These are phyloP conservation scores for Fusarium sarcochroum DNA, from an alignment of 2,329 filamentous ascomycete species.

Conservation along the genomic window DNA sequence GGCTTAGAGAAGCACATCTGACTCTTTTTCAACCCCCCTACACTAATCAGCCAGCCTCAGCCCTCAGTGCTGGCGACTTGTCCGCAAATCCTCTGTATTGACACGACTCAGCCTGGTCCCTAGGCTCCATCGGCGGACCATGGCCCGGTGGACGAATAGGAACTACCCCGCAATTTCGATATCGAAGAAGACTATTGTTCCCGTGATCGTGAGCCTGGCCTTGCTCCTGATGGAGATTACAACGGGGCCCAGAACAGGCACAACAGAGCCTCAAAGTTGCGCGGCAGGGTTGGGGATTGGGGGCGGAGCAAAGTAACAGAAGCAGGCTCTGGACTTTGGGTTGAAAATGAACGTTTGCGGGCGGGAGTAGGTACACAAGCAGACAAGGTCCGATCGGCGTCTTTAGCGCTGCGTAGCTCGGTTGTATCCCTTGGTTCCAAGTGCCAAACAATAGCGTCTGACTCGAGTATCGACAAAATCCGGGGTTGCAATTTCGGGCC, in stretches of 20 bases:
- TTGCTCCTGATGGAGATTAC: constrained; percentile 11
- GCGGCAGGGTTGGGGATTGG: background rate
- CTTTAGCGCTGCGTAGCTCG: constrained; percentile 17
- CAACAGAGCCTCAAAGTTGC: constrained; percentile 36
- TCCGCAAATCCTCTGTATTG: constrained; percentile 18
- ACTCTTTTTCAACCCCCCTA: constrained; percentile 31
- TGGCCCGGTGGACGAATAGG: background rate
- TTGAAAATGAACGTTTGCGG: constrained; percentile 12
- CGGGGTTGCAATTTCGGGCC: constrained; percentile 24
- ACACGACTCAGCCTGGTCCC: constrained; percentile 24
- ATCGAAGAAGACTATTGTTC: background rate
- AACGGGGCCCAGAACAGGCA: constrained; percentile 4
- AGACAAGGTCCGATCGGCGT: constrained; percentile 21
- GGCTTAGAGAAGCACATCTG: constrained; percentile 22
- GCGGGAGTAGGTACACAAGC: constrained; percentile 6
- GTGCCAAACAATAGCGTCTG: constrained; percentile 17
- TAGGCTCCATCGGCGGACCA: constrained; percentile 7
- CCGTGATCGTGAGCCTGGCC: constrained; percentile 22
- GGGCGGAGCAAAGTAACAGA: constrained; percentile 16
- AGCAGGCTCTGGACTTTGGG: background rate
- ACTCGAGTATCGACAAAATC: constrained; percentile 26
- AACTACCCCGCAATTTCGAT: constrained; percentile 23
- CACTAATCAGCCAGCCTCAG: constrained; percentile 35
- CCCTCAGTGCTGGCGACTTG: constrained; percentile 22
- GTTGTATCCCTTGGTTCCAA: constrained; percentile 4